phyloP scores from a whole-genome alignment of 306 rosid genomes.

The Dryas drummondii region DNA sequence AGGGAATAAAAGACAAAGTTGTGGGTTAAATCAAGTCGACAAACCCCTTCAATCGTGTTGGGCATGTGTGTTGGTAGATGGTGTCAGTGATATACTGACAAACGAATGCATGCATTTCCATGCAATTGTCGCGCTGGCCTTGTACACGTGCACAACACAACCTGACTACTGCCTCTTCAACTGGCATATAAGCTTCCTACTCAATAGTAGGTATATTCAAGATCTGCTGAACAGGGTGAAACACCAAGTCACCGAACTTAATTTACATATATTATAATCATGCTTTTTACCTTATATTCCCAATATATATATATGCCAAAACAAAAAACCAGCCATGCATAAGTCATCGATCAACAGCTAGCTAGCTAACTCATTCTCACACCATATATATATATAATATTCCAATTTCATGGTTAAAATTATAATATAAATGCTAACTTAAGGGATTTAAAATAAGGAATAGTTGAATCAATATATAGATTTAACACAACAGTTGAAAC shows the following conservation, averaged over 20 bases:
- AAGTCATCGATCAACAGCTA: background rate
- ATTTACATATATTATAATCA: background rate
- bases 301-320: conserved; percentile 3
- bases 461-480: no score
- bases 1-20: conserved; percentile 44
- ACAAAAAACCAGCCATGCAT: background rate
- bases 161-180: conserved; percentile 2
- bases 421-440: no score
- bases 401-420: no score
- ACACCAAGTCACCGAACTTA: background rate
- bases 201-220: no score
- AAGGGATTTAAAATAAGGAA: no score
- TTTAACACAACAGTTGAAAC: no score
- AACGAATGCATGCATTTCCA: conserved; percentile 69
- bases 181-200: background rate
- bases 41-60: conserved; percentile 58
- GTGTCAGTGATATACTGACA: conserved; percentile 79
- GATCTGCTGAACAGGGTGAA: background rate
- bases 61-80: conserved; percentile 71
- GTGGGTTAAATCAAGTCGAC: conserved; percentile 68
- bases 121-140: conserved; percentile 67
- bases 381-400: no score
- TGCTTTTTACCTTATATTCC: background rate
- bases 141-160: conserved; percentile 54
- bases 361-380: background rate